Conservation (phyloP, 768 basidiomycete species). For the Hebeloma cylindrosporum region DNA sequence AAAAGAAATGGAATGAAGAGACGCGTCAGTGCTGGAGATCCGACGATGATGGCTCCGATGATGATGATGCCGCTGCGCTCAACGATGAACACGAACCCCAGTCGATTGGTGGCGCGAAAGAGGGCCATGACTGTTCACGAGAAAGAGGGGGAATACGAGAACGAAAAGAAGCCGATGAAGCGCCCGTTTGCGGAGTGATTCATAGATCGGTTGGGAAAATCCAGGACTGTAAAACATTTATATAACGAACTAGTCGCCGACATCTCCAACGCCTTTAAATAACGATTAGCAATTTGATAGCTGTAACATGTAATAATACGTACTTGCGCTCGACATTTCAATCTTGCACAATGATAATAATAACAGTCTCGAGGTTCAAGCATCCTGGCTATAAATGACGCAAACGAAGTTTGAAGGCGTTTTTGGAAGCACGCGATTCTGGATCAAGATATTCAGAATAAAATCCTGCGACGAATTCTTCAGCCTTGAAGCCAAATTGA, state of each 20-base stretch:
- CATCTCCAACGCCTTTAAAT: too few relatives aligned
- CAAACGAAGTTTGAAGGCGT: slow-evolving; percentile 76
- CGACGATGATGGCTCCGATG: neutral
- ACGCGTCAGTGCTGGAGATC: slow-evolving; percentile 18
- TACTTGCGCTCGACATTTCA: neutral
- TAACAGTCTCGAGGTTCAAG: neutral
- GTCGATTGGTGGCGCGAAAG: slow-evolving; percentile 4
- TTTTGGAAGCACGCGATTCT: slow-evolving; percentile 70
- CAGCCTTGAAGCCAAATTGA: slow-evolving; percentile 84
- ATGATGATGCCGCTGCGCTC: slow-evolving; percentile 18
- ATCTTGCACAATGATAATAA: neutral
- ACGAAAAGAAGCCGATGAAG: slow-evolving; percentile 9
- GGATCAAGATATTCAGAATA: slow-evolving; percentile 78
- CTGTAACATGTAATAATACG: too few relatives aligned
- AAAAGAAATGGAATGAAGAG: slow-evolving; percentile 8
- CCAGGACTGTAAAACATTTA: too few relatives aligned
- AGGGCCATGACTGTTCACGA: neutral
- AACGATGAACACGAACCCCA: slow-evolving; percentile 9
- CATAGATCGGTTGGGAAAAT: neutral
- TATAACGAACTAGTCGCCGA: too few relatives aligned
- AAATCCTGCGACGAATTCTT: slow-evolving; percentile 80
- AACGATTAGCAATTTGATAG: too few relatives aligned
- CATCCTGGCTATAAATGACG: slow-evolving; percentile 48
- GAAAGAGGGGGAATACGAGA: slow-evolving; percentile 2
- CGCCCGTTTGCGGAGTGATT: slow-evolving; percentile 8